Evolutionary conservation across 495 filamentous ascomycete genomes (phyloP).

Genomic region (Penicillium canescens): DNA sequence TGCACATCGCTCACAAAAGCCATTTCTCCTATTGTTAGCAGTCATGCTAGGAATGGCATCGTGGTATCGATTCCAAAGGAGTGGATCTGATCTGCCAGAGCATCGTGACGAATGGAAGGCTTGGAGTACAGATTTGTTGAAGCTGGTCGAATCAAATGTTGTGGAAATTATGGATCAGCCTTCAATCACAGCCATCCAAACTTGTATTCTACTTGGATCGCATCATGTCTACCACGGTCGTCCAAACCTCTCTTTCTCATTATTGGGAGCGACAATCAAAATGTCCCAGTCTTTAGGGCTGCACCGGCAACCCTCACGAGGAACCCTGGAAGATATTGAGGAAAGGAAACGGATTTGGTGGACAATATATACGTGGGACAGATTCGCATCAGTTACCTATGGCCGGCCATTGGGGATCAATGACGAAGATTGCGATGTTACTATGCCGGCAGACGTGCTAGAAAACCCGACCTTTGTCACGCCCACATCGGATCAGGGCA

Average conservation of each 20-base stretch:
- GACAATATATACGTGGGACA: conserved; percentile 40
- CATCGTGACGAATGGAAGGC: conserved; percentile 13
- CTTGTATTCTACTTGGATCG: conserved; percentile 35
- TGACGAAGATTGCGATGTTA: conserved; percentile 36
- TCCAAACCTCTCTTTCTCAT: conserved; percentile 32
- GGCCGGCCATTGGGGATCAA: conserved; percentile 35
- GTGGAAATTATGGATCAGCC: conserved; percentile 37
- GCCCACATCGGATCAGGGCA: background rate
- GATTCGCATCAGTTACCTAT: conserved; percentile 37
- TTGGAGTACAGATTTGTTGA: conserved; percentile 17
- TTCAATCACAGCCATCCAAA: conserved; percentile 28
- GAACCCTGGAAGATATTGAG: conserved; percentile 25
- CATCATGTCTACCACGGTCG: conserved; percentile 37
- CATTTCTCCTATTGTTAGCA: conserved; percentile 28
- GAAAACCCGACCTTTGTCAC: conserved; percentile 24
- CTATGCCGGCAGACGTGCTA: conserved; percentile 28
- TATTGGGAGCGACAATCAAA: conserved; percentile 36
- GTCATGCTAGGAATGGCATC: conserved; percentile 31
- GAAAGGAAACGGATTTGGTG: conserved; percentile 39
- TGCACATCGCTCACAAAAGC: conserved; percentile 24
- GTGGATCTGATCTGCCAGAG: background rate
- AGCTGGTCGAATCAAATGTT: conserved; percentile 21
- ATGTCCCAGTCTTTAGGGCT: conserved; percentile 35
- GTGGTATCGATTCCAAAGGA: conserved; percentile 33
- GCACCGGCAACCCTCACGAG: conserved; percentile 23